These are phyloP conservation scores for Sanghuangporus sanghuang DNA, from an alignment of 1,284 basidiomycete genomes.

Conservation along the genomic window DNA sequence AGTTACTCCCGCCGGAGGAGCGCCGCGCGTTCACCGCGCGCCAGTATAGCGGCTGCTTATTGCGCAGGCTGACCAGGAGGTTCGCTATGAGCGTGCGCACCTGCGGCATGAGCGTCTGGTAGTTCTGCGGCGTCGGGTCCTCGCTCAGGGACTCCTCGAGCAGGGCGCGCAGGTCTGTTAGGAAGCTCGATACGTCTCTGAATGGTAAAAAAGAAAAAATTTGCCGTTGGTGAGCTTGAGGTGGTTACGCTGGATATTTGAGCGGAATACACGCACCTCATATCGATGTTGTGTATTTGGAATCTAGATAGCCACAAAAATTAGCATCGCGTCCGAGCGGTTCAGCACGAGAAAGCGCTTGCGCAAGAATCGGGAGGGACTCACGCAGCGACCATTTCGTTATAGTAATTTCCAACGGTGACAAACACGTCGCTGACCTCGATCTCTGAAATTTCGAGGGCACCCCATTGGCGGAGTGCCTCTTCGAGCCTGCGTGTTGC, in stretches of 20 bases:
- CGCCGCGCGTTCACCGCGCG: conserved; percentile 1
- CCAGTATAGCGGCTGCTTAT: conserved; percentile 70
- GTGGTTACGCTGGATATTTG: conserved; percentile 3
- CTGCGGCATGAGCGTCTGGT: conserved; percentile 75
- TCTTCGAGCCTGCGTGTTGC: conserved; percentile 87
- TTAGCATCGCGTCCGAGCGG: background rate
- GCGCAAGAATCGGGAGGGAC: background rate
- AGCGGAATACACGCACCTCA: conserved; percentile 51
- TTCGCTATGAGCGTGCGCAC: conserved; percentile 78
- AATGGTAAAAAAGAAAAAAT: background rate
- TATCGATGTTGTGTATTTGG: conserved; percentile 69
- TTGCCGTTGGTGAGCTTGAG: background rate
- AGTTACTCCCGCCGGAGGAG: background rate
- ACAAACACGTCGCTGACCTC: conserved; percentile 93
- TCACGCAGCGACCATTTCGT: conserved; percentile 67
- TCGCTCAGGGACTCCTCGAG: conserved; percentile 88
- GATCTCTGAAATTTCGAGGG: conserved; percentile 60
- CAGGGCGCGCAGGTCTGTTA: conserved; percentile 73
- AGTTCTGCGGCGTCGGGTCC: conserved; percentile 65
- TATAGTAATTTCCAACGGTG: conserved; percentile 90
- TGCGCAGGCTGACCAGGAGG: conserved; percentile 78
- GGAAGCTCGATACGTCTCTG: conserved; percentile 83
- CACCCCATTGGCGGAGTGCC: conserved; percentile 72
- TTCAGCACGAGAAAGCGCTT: background rate
- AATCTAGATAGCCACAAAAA: conserved; percentile 37